Percentiles rank a stretch among this genome's conserved stretches.
phyloP scores from a whole-genome alignment of 2,329 filamentous ascomycete genomes.

The Shiraia sp. region DNA sequence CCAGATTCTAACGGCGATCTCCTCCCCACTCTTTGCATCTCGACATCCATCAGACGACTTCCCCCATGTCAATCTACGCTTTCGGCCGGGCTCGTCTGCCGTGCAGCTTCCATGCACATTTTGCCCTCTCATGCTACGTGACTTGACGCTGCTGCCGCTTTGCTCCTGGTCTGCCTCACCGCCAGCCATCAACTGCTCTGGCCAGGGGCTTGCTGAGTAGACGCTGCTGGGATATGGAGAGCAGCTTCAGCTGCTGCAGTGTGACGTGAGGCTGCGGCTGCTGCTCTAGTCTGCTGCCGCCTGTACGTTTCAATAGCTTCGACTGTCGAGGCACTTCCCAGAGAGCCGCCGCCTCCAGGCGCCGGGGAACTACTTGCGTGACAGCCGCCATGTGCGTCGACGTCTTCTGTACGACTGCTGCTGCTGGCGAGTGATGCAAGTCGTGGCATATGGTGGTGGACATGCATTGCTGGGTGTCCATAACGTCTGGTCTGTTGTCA shows the following conservation, averaged over 20 bases:
- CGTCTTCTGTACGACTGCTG: conserved; percentile 29
- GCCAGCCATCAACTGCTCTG: too few species aligned
- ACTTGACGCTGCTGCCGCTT: too few species aligned
- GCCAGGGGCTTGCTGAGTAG: too few species aligned
- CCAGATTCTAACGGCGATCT: conserved; percentile 32
- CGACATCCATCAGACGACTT: conserved; percentile 20
- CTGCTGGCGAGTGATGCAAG: conserved; percentile 14
- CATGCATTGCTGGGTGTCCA: conserved; percentile 10
- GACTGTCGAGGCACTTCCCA: conserved; percentile 23
- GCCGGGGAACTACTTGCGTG: conserved; percentile 15
- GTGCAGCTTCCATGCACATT: too few species aligned
- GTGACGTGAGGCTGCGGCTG: conserved; percentile 28
- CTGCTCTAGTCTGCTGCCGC: conserved; percentile 18
- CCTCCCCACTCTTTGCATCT: conserved; percentile 26
- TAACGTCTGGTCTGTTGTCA: too few species aligned
- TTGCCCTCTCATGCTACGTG: too few species aligned
- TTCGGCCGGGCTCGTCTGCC: conserved; percentile 2
- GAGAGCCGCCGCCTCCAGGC: conserved; percentile 14
- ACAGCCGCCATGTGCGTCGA: conserved; percentile 39
- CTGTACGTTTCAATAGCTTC: conserved; percentile 26
- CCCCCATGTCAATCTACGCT: conserved; percentile 11
- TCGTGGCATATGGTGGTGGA: conserved; percentile 10
- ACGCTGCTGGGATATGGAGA: too few species aligned
- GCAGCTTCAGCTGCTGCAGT: too few species aligned
- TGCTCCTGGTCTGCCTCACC: too few species aligned